Percentiles rank a stretch among this genome's conserved stretches.
Evolutionary conservation across 768 basidiomycete genomes (phyloP).

Genomic region (Pholiota conissans): DNA sequence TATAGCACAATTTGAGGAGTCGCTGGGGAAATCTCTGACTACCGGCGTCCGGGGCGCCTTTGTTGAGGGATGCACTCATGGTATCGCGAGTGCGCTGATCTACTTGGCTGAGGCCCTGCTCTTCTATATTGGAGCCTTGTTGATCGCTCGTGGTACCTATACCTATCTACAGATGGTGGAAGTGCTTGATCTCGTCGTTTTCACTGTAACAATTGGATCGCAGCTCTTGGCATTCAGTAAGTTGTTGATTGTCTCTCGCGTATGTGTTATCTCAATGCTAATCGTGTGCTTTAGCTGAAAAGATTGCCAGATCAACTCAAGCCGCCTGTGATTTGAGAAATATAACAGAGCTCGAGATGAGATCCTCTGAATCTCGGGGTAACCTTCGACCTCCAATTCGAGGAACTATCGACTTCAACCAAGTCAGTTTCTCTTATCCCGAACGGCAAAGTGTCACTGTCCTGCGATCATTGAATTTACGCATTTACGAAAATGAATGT

Average conservation of each 20-base stretch:
- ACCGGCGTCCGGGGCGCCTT: conserved; percentile 81
- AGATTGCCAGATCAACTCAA: conserved; percentile 80
- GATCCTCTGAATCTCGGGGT: conserved; percentile 75
- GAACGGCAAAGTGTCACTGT: conserved; percentile 81
- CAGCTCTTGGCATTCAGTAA: conserved; percentile 80
- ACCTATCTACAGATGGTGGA: conserved; percentile 88
- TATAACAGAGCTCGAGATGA: conserved; percentile 58
- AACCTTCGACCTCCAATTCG: conserved; percentile 35
- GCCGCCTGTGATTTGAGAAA: conserved; percentile 79
- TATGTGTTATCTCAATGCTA: too few species aligned
- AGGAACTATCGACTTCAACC: conserved; percentile 73
- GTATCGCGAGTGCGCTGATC: conserved; percentile 81
- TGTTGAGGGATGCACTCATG: conserved; percentile 81
- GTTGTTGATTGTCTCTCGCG: background rate
- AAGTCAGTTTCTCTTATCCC: conserved; percentile 87
- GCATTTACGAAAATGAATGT: conserved; percentile 74
- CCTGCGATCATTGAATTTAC: conserved; percentile 67
- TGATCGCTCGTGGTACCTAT: conserved; percentile 80
- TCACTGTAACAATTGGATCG: conserved; percentile 88
- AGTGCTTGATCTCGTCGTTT: conserved; percentile 88
- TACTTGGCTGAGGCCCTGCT: conserved; percentile 91
- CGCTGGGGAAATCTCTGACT: conserved; percentile 56
- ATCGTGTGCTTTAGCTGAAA: conserved; percentile 41
- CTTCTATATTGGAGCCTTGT: conserved; percentile 88
- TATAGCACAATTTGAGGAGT: conserved; percentile 62